A percentile compares a stretch with the other conserved stretches of the same genome.
Evolutionary conservation across 225 moss, liverwort and hornwort species (phyloP).

Genomic region (Bryum argenteum): DNA sequence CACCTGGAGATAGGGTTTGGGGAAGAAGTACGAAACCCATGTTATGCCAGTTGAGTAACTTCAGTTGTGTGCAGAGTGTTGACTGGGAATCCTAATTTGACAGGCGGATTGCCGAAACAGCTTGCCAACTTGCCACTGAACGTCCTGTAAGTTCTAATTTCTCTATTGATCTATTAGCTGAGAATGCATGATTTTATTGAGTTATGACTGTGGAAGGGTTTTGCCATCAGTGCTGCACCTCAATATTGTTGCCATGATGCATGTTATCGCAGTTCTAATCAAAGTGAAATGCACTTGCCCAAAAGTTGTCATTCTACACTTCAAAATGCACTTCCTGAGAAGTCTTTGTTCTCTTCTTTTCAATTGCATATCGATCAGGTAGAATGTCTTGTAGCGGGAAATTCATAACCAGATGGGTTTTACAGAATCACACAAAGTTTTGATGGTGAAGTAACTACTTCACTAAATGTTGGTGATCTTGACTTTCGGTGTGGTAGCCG

Average conservation of each 20-base stretch:
- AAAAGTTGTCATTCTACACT: not conserved
- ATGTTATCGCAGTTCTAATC: not conserved
- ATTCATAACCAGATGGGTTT: not conserved
- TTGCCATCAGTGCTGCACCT: not conserved
- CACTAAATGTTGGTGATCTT: not conserved
- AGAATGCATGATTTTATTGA: not conserved
- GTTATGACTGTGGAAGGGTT: too few species aligned
- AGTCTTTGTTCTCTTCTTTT: too few species aligned
- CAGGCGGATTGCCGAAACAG: constrained; percentile 10
- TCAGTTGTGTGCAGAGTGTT: constrained; percentile 14
- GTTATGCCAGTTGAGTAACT: not conserved
- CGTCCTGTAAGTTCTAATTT: constrained; percentile 26
- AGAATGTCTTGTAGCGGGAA: not conserved
- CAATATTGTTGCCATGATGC: not conserved
- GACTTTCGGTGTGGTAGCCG: not conserved
- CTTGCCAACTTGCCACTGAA: constrained; percentile 8
- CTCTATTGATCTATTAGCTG: not conserved
- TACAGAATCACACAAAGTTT: not conserved
- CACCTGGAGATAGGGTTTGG: not conserved
- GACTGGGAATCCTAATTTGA: constrained; percentile 28
- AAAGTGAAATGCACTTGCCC: not conserved
- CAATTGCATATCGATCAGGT: not conserved
- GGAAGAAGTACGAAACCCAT: not conserved
- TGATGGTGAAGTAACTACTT: not conserved
- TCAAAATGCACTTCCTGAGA: too few species aligned